Evolutionary conservation across 208 protist genomes (phyloP), one percentile per base, ranked within the genome.

Genomic region (Strigomonas culicis): DNA sequence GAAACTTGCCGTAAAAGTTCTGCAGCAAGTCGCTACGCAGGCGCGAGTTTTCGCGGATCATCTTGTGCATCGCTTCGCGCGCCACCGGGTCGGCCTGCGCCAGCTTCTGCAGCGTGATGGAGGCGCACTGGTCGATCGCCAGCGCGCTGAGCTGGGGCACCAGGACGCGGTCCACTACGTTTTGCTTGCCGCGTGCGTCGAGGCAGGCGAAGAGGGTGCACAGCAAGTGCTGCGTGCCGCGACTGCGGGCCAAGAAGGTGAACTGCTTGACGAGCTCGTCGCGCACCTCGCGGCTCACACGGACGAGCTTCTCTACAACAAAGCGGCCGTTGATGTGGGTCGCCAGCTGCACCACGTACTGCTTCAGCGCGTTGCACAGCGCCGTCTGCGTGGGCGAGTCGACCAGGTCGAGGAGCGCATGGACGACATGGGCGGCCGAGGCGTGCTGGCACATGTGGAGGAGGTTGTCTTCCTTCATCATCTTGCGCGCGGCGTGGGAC

Each of bases 1-100:
- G 83, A 75, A 91, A 95, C 67, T 92, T 92, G 39, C 88, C 85
- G 68, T 82, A 90, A 67, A 92, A 94, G 67, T 88, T 90, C 68
- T 88, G 80, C 58, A 82, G 73, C 41, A 92, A 63, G 47, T 90
- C 84, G 55, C 77, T 84, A 43, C 82, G 80, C 24, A 90, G 57
- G 2, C 63, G 66, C 0, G 59, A 61, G 47, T 88, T 75, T 19
- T 28, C 31, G 28, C 30, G 39, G 32, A 60, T 36, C 11, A 44
- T 31, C 44, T 74, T 44, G 10, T 55, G 47, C 21, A 95, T 61
- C 31, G 67, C 72, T 44, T 81, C 57, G 24, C 66, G 60, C 15
- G 92, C 83, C 15, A 77, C 82, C 15, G 75, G 56, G 68, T 92
- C 77, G 2, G 66, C 55, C 50, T 92, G 84, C 85, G 92, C 87